Evolutionary conservation across 108 stramenopile genomes (phyloP).

Genomic region (Thalassiosira profunda): DNA sequence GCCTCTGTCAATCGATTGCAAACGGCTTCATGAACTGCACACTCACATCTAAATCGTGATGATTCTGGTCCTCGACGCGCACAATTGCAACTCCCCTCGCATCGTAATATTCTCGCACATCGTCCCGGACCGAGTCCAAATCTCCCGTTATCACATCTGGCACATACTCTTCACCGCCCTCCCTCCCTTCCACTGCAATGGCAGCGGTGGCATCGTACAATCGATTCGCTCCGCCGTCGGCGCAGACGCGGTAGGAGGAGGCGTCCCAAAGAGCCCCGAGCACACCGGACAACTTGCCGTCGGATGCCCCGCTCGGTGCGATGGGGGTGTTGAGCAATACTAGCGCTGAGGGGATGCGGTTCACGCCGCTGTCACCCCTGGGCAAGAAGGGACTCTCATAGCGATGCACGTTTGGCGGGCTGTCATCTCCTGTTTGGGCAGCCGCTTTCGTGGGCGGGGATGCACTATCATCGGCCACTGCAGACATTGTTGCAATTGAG

Average conservation of each 20-base stretch:
- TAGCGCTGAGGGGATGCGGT: constrained; percentile 36
- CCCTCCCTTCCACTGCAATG: too few relatives aligned
- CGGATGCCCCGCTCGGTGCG: too few relatives aligned
- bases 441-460: too few relatives aligned
- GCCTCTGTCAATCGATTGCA: too few relatives aligned
- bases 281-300: constrained; percentile 45
- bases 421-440: too few relatives aligned
- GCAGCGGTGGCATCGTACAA: constrained; percentile 65
- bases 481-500: too few relatives aligned
- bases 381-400: constrained; percentile 43
- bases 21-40: too few relatives aligned
- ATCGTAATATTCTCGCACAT: constrained; percentile 77
- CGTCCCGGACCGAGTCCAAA: constrained; percentile 85
- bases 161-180: constrained; percentile 39
- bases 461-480: too few relatives aligned
- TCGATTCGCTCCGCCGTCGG: constrained; percentile 97
- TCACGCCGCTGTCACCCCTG: not conserved
- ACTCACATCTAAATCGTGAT: constrained; percentile 96
- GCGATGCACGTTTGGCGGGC: too few relatives aligned
- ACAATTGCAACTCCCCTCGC: constrained; percentile 53
- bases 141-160: constrained; percentile 94
- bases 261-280: constrained; percentile 68
- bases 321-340: constrained; percentile 74
- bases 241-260: constrained; percentile 79
- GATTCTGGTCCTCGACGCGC: constrained; percentile 74